These are phyloP conservation scores for Fomitopsis pulvina DNA, from an alignment of 768 basidiomycete genomes.

Conservation along the genomic window DNA sequence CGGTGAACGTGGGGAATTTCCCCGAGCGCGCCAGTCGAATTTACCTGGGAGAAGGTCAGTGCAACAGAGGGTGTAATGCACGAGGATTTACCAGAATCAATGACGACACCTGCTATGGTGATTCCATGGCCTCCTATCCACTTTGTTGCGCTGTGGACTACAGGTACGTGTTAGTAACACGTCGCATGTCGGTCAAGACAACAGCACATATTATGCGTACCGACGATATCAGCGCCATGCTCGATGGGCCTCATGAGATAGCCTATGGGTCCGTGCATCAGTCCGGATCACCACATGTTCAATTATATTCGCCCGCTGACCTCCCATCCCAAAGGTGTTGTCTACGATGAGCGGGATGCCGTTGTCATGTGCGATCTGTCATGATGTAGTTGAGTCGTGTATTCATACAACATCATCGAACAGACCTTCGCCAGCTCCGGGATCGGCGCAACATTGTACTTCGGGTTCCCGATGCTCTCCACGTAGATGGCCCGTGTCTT, in stretches of 20 bases:
- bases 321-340: slow-evolving; percentile 74
- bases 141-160: slow-evolving; percentile 74
- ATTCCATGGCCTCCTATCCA: slow-evolving; percentile 84
- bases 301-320: no score
- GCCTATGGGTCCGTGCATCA: slow-evolving; percentile 10
- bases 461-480: slow-evolving; percentile 78
- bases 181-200: not conserved
- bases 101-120: slow-evolving; percentile 68
- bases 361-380: slow-evolving; percentile 61
- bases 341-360: slow-evolving; percentile 77
- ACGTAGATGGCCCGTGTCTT: slow-evolving; percentile 73
- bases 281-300: not conserved
- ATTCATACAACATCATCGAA: not conserved
- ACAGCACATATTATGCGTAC: slow-evolving; percentile 19
- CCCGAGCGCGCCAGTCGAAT: slow-evolving; percentile 66
- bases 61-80: not conserved
- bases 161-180: not conserved
- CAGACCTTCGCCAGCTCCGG: slow-evolving; percentile 60
- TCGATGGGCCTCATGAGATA: slow-evolving; percentile 68
- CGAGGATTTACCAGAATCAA: slow-evolving; percentile 53
- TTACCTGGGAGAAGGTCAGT: slow-evolving; percentile 36
- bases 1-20: slow-evolving; percentile 68
- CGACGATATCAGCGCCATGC: slow-evolving; percentile 71
- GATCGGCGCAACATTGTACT: slow-evolving; percentile 60
- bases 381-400: not conserved